These are phyloP conservation scores for Biscogniauxia mediterranea DNA, from an alignment of 2,329 filamentous ascomycete species.

Conservation along the genomic window DNA sequence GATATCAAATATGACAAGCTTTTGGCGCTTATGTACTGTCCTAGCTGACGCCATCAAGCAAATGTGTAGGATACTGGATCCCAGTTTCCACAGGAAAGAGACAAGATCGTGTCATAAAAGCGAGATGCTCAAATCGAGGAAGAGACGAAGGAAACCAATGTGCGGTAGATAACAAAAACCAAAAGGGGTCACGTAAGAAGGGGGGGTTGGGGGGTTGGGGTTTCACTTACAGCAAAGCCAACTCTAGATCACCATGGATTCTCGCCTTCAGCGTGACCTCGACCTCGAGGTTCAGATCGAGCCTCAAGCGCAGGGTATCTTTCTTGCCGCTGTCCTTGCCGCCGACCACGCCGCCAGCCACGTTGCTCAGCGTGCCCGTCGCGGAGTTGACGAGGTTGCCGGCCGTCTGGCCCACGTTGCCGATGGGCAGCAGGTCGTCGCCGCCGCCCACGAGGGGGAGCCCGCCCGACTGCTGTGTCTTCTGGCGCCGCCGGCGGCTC, in stretches of 20 bases:
- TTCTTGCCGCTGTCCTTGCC: conserved; percentile 38
- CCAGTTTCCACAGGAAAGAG: no score
- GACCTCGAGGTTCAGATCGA: conserved; percentile 80
- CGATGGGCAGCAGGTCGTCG: conserved; percentile 29
- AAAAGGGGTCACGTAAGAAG: no score
- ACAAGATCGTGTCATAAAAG: no score
- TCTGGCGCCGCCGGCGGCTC: conserved; percentile 21
- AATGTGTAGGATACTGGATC: no score
- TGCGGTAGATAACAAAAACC: no score
- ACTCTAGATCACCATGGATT: conserved; percentile 79
- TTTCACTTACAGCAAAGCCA: conserved; percentile 59
- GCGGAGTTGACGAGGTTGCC: conserved; percentile 29
- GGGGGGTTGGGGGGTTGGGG: no score
- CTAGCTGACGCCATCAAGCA: no score
- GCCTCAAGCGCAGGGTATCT: conserved; percentile 67
- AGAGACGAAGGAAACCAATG: no score
- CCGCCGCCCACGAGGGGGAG: conserved; percentile 27
- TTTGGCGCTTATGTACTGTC: no score
- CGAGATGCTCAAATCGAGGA: no score
- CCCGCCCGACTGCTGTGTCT: conserved; percentile 24
- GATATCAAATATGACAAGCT: no score
- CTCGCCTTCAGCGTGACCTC: conserved; percentile 84
- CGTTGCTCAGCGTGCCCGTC: conserved; percentile 26
- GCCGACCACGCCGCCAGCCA: conserved; percentile 25
- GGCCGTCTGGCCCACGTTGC: conserved; percentile 31